Percentiles rank a stretch among this genome's conserved stretches.
Evolutionary conservation across 2,329 filamentous ascomycete species (phyloP).

Genomic region (Fusarium sp.): DNA sequence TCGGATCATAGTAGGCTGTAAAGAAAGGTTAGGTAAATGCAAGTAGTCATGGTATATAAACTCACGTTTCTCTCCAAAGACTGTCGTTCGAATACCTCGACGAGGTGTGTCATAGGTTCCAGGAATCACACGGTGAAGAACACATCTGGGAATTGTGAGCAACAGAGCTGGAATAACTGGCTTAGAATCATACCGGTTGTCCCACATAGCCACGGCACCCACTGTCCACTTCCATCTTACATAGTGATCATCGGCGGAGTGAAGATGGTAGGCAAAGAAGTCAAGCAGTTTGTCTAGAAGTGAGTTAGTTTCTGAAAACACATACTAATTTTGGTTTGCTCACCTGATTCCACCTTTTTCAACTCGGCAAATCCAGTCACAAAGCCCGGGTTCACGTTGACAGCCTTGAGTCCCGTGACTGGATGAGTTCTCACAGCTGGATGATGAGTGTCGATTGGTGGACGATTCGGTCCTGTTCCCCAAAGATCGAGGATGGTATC

Average conservation of each 20-base stretch:
- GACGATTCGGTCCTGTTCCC: slow-evolving; percentile 39
- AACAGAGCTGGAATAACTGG: too few species aligned
- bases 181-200: slow-evolving; percentile 53
- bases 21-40: not conserved
- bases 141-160: not conserved
- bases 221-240: slow-evolving; percentile 60
- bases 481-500: slow-evolving; percentile 21
- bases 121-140: slow-evolving; percentile 26
- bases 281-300: slow-evolving; percentile 48
- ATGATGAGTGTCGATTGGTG: slow-evolving; percentile 58
- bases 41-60: not conserved
- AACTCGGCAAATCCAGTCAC: slow-evolving; percentile 59
- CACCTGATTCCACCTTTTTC: slow-evolving; percentile 57
- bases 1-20: slow-evolving; percentile 4
- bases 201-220: slow-evolving; percentile 60
- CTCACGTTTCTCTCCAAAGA: slow-evolving; percentile 25
- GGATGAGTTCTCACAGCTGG: slow-evolving; percentile 59
- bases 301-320: not conserved
- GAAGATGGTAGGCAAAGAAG: slow-evolving; percentile 57
- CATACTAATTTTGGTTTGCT: slow-evolving; percentile 20
- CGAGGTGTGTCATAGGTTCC: slow-evolving; percentile 26
- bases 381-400: slow-evolving; percentile 57
- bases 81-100: slow-evolving; percentile 20
- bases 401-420: slow-evolving; percentile 55
- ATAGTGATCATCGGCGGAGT: slow-evolving; percentile 58